A percentile compares a stretch with the other conserved stretches of the same genome.
phyloP scores from a whole-genome alignment of 306 rosid genomes.

The Casuarina glauca region DNA sequence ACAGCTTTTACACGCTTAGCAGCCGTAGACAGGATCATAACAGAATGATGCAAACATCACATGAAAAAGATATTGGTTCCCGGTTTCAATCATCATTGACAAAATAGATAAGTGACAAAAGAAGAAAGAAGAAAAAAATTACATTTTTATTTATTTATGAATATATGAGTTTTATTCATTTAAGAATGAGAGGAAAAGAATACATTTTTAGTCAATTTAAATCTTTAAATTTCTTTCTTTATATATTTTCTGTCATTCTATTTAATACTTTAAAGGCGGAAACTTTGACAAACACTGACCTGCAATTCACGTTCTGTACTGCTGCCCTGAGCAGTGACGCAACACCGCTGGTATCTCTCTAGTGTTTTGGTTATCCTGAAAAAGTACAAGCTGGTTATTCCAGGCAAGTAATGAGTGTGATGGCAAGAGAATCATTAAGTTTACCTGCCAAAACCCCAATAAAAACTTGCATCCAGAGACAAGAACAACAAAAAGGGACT shows the following conservation, averaged over 20 bases:
- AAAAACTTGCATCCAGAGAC: not conserved
- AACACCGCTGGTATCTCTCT: constrained; percentile 75
- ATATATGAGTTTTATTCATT: too few species aligned
- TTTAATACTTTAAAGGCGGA: too few species aligned
- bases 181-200: not conserved
- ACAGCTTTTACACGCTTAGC: not conserved
- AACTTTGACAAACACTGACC: constrained; percentile 34
- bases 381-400: not conserved
- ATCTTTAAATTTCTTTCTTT: not conserved
- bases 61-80: not conserved
- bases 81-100: not conserved
- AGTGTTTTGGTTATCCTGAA: constrained; percentile 57
- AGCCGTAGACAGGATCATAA: not conserved
- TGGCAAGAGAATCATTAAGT: too few species aligned
- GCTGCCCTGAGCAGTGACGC: constrained; percentile 59
- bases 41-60: not conserved
- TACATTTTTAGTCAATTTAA: not conserved
- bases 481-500: not conserved
- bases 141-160: too few species aligned
- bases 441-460: not conserved
- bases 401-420: not conserved
- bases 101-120: not conserved
- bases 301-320: constrained; percentile 55
- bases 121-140: not conserved
- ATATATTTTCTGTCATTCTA: too few species aligned